phyloP scores from a whole-genome alignment of 108 stramenopile species.

The Cylindrotheca fusiformis region DNA sequence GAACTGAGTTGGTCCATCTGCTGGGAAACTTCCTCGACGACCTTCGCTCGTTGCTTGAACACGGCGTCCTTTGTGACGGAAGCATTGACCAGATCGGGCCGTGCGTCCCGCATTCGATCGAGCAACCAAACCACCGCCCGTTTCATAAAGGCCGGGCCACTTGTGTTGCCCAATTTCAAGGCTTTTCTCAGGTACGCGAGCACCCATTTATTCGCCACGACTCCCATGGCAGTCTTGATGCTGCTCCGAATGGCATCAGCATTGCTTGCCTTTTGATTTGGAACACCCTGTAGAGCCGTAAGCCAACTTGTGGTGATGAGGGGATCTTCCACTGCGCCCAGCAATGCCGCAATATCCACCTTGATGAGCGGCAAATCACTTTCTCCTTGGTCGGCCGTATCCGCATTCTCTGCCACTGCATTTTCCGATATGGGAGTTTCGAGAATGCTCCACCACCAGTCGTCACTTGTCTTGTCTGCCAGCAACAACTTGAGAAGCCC shows the following conservation, averaged over 20 bases:
- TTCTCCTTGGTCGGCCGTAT: conserved; percentile 46
- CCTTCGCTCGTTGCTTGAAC: conserved; percentile 49
- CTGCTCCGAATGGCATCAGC: conserved; percentile 46
- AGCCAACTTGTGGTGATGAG: conserved; percentile 78
- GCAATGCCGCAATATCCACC: conserved; percentile 73
- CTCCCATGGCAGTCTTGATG: conserved; percentile 53
- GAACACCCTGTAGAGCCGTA: conserved; percentile 57
- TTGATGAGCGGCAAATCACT: conserved; percentile 68
- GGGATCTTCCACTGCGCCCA: conserved; percentile 73
- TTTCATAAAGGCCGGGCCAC: conserved; percentile 63
- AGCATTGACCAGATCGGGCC: conserved; percentile 65
- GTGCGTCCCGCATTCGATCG: conserved; percentile 64
- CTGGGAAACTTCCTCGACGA: conserved; percentile 63
- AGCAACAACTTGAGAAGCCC: conserved; percentile 69
- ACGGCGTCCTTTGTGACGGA: conserved; percentile 26
- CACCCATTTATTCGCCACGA: conserved; percentile 67
- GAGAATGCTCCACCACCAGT: conserved; percentile 89
- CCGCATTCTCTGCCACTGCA: conserved; percentile 25
- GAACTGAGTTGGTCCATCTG: conserved; percentile 69
- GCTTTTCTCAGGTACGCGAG: conserved; percentile 74
- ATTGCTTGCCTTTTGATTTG: conserved; percentile 43
- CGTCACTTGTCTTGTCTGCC: conserved; percentile 68
- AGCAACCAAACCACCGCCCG: conserved; percentile 77
- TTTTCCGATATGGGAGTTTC: conserved; percentile 73
- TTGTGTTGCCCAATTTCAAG: conserved; percentile 53